Evolutionary conservation across 768 basidiomycete species (phyloP), one percentile per base, ranked within the genome.

Genomic region (Termitomyces heimii): DNA sequence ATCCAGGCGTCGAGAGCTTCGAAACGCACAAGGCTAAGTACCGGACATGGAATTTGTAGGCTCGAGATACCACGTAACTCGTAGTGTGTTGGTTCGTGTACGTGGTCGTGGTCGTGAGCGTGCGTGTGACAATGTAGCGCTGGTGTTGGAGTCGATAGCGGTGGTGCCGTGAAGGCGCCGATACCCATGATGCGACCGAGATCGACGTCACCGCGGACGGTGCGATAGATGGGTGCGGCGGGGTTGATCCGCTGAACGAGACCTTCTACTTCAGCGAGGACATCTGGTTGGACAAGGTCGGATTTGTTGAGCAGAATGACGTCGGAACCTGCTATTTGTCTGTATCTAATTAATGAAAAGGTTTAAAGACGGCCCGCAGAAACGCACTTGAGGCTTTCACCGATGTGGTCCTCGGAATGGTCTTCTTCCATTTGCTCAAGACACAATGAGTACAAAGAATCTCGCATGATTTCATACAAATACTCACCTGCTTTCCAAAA

Each of bases 261-360:
- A n/a, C 63, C 66, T 67, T 91, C 86, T 13, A 83, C 82, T 4
- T 72, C 66, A 1, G 60, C 53, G 2, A 90, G 65, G 22, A 74
- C 72, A 5, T 73, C 69, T 1, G 78, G 59, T 1, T 78, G 65
- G 1, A 84, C 85, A 9, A 98, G 75, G 65, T 98, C 96, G 28
- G 77, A 75, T 76, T 99, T 99, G 78, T 99, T 99, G 29, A 99
- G 73, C 28, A 99, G 71, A 37, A 98, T 80, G 26, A 96, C 87
- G 66, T 99, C 97, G 26, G 96, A 86, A 37, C 86, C 88, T 1
- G 92, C 96, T 47, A 98, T 88, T 77, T 99, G 97, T 53, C 95
- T 97, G 20, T 12, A 18, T 4, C 48, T 18, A 2, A 13, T 45
- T 12, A 29, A 31, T 39, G 14, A 18, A 29, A 6, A 50, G 7